Conservation (phyloP, 176 grass and related monocot species). For the Carex pumila region DNA sequence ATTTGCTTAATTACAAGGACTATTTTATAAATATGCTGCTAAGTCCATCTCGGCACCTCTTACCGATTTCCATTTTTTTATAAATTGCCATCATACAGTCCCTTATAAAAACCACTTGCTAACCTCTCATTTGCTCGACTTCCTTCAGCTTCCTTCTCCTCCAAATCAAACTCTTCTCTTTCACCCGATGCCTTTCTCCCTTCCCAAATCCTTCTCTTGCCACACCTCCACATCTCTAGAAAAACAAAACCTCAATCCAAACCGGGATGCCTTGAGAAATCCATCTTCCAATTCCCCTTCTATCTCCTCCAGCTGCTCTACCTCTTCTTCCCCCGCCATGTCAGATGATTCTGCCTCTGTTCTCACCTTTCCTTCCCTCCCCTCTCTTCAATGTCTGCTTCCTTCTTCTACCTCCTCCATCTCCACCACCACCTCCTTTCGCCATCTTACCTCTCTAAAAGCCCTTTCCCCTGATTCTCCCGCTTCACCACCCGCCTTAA, state of each 20-base stretch:
- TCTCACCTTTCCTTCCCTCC: slow-evolving; percentile 39
- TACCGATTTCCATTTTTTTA: background rate
- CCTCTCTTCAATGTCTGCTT: slow-evolving; percentile 44
- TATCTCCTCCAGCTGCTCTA: slow-evolving; percentile 25
- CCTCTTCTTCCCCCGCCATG: slow-evolving; percentile 29
- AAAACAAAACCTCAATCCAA: background rate
- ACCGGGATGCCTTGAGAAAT: background rate
- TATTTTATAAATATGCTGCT: background rate
- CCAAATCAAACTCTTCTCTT: background rate
- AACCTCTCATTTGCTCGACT: background rate
- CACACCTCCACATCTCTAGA: background rate
- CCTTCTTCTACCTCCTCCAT: background rate
- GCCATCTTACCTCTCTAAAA: slow-evolving; percentile 35
- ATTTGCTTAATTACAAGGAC: background rate
- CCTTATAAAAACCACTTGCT: background rate
- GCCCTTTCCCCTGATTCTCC: background rate
- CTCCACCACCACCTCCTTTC: slow-evolving; percentile 19
- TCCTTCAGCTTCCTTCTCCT: background rate
- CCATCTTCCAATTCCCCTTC: slow-evolving; percentile 14
- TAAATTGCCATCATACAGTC: background rate
- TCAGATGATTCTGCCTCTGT: slow-evolving; percentile 49
- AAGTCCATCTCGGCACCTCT: no score
- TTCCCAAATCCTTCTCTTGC: slow-evolving; percentile 24
- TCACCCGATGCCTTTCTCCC: background rate
- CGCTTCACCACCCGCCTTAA: background rate